A percentile compares a stretch with the other conserved stretches of the same genome.
These are phyloP conservation scores for Chaetoceros muelleri DNA, from an alignment of 108 stramenopile species.

Conservation along the genomic window DNA sequence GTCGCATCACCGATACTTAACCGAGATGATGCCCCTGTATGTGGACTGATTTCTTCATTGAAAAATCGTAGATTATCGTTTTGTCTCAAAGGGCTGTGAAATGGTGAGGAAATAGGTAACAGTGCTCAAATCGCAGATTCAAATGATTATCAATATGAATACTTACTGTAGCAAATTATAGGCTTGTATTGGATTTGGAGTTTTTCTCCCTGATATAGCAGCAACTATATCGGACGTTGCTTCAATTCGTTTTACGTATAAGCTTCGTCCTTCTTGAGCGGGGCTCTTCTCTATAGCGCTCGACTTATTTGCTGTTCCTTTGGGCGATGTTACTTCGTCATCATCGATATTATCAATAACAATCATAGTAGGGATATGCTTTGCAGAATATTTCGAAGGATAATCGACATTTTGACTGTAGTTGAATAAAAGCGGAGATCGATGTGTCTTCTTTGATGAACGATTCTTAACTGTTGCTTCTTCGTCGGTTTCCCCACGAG, in stretches of 20 bases:
- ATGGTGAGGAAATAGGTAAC: background rate
- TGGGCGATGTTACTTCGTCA: background rate
- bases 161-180: conserved; percentile 5
- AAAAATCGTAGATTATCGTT: background rate
- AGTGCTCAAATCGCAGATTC: background rate
- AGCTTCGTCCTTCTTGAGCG: background rate
- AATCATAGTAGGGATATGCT: conserved; percentile 47
- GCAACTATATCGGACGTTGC: background rate
- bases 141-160: background rate
- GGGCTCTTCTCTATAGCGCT: too few relatives aligned
- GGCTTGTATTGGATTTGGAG: background rate
- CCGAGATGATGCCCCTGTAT: background rate
- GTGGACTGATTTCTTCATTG: background rate
- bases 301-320: too few relatives aligned
- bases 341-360: conserved; percentile 34
- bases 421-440: too few relatives aligned
- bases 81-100: background rate
- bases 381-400: too few relatives aligned
- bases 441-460: too few relatives aligned
- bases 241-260: conserved; percentile 4
- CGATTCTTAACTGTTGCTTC: too few relatives aligned
- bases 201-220: background rate
- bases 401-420: too few relatives aligned
- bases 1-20: background rate
- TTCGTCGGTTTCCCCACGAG: too few relatives aligned